Conservation (phyloP, 129 eudicot genomes). For the Calendula officinalis region DNA sequence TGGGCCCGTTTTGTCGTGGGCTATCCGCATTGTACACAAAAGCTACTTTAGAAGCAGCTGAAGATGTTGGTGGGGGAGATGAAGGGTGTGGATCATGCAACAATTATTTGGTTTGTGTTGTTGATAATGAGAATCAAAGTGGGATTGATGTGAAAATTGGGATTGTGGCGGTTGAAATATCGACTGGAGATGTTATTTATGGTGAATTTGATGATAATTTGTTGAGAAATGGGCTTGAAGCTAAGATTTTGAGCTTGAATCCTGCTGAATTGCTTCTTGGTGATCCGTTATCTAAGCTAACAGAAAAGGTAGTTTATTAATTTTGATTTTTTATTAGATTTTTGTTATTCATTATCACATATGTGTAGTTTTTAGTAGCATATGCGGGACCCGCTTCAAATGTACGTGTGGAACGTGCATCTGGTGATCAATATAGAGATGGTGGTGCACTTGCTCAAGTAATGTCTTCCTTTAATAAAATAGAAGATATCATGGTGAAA, state of each 20-base stretch:
- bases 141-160: constrained; percentile 70
- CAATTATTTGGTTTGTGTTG: constrained; percentile 81
- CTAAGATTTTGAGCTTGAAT: constrained; percentile 60
- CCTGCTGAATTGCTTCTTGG: constrained; percentile 90
- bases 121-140: constrained; percentile 47
- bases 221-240: constrained; percentile 75
- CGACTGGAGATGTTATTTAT: constrained; percentile 86
- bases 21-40: constrained; percentile 91
- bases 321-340: not conserved
- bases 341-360: not conserved
- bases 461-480: constrained; percentile 49
- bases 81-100: constrained; percentile 70
- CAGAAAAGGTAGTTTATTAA: constrained; percentile 62
- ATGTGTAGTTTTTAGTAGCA: constrained; percentile 58
- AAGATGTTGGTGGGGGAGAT: constrained; percentile 85
- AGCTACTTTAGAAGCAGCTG: constrained; percentile 89
- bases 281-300: constrained; percentile 64
- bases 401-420: constrained; percentile 71
- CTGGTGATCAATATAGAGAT: constrained; percentile 52
- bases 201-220: constrained; percentile 80
- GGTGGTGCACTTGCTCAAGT: constrained; percentile 83
- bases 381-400: constrained; percentile 95
- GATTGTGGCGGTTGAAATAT: constrained; percentile 76
- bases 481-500: constrained; percentile 17
- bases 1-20: constrained; percentile 84